phyloP scores from a whole-genome alignment of 768 basidiomycete species.

The Lanmaoa pseudosensibilis region DNA sequence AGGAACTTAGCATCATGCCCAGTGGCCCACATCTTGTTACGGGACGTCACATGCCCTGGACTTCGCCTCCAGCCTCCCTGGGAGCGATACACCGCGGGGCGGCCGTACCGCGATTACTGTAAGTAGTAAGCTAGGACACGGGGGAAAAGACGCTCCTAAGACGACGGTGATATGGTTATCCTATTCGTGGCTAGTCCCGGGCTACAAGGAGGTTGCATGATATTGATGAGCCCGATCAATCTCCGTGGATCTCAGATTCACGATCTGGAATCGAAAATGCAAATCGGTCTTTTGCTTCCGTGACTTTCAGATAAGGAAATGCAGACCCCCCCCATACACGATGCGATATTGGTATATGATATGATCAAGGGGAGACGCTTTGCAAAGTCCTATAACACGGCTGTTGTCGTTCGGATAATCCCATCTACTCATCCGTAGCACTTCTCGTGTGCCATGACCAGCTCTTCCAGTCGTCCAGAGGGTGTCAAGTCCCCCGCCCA shows the following conservation, averaged over 20 bases:
- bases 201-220: conserved; percentile 8
- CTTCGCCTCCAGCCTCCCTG: neutral
- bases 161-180: neutral
- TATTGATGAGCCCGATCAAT: conserved; percentile 13
- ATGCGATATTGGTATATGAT: neutral
- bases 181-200: conserved; percentile 6
- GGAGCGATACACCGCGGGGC: neutral
- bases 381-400: conserved; percentile 6
- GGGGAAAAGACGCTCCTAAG: conserved; percentile 2
- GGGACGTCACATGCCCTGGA: no score
- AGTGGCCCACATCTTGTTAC: no score
- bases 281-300: conserved; percentile 21
- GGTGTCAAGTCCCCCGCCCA: neutral
- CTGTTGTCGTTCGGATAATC: neutral
- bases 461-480: conserved; percentile 5
- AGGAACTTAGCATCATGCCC: neutral
- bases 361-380: conserved; percentile 9
- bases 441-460: conserved; percentile 16
- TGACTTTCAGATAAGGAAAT: conserved; percentile 3
- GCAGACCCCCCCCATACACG: neutral
- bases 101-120: neutral
- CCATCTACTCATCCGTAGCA: neutral
- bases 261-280: conserved; percentile 22
- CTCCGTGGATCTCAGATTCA: conserved; percentile 29
- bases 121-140: neutral